Evolutionary conservation across 1,139 yeast species (phyloP).

Genomic region (Debaryomyces singareniensis): DNA sequence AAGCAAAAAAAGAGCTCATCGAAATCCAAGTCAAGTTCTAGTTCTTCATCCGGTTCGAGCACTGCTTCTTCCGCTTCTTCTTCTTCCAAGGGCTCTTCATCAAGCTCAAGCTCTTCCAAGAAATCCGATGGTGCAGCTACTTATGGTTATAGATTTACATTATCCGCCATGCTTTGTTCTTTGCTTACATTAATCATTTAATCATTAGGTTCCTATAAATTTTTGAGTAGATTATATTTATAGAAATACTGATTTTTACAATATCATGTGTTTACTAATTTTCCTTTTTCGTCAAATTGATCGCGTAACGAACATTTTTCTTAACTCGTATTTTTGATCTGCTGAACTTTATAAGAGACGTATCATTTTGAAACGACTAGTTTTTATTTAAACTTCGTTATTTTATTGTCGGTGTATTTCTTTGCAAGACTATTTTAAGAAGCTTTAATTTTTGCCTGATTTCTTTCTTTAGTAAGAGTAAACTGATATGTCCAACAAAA

Average conservation of each 20-base stretch:
- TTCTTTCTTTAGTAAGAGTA: no score
- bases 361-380: no score
- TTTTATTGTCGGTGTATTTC: no score
- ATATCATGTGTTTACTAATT: not conserved
- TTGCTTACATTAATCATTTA: slow-evolving; percentile 5
- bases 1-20: slow-evolving; percentile 20
- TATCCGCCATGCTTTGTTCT: slow-evolving; percentile 4
- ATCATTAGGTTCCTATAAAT: slow-evolving; percentile 1
- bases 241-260: no score
- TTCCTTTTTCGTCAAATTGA: not conserved
- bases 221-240: no score
- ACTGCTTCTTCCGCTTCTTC: slow-evolving; percentile 6
- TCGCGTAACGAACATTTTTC: not conserved
- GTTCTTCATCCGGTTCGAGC: slow-evolving; percentile 9
- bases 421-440: no score
- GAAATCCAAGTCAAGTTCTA: slow-evolving; percentile 3
- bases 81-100: slow-evolving; percentile 6
- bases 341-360: not conserved
- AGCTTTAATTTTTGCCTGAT: no score
- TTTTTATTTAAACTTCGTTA: no score
- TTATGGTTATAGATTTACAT: slow-evolving; percentile 2
- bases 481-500: slow-evolving; percentile 10
- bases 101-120: slow-evolving; percentile 5
- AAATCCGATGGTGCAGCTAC: slow-evolving; percentile 5
- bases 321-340: not conserved